Base-by-base conservation (phyloP, 2,329 filamentous ascomycete genomes). In the Hymenoscyphus occultus region DNA sequence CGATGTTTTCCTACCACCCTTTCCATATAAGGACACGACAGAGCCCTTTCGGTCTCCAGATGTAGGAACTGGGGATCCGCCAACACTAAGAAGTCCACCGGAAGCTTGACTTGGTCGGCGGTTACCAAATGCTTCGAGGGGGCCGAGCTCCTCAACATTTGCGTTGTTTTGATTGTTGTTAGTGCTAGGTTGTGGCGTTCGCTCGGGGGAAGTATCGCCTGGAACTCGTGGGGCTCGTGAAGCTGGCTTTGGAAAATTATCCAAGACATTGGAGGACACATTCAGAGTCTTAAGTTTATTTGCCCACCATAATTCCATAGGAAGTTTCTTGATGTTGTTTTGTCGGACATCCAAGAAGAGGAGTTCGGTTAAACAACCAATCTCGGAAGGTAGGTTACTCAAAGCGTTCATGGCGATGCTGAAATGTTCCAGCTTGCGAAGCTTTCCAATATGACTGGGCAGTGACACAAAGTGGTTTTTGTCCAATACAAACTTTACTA, bases 241-340 rank as follows among this genome's bases (percentile, higher is more conserved):
- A 1, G 88, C 84, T 28, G 92, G 92, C 75, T 96, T 97, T 0
- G 95, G 95, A 74, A 99, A 98, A 51, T 86, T 87, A 60, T 93
- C 90, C 22, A 99, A 82, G 6, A 98, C 89, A 71, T 99, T 99
- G 12, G 95, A 97, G 0, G 94, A 98, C 13, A 96, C 89, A 72
- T 99, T 99, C 65, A 99, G 84, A 0, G 90, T 94, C 77, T 98
- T 93, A 63, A 99, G 79, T 74, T 90, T 93, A 71, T 90, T 89
- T 61, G 94, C 94, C 82, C 92, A 94, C 95, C 95, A 99, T n/a
- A 99, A 84, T 74, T 99, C 95, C 74, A 91, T 87, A 1, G 95
- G 95, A 39, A 99, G 81, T 73, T 90, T 90, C 69, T 89, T 90
- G 65, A 99, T 84, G 74, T 98, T 99, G 80, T 98, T 99, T 74